phyloP scores from a whole-genome alignment of 768 basidiomycete genomes.

The Amylocystis lapponica region DNA sequence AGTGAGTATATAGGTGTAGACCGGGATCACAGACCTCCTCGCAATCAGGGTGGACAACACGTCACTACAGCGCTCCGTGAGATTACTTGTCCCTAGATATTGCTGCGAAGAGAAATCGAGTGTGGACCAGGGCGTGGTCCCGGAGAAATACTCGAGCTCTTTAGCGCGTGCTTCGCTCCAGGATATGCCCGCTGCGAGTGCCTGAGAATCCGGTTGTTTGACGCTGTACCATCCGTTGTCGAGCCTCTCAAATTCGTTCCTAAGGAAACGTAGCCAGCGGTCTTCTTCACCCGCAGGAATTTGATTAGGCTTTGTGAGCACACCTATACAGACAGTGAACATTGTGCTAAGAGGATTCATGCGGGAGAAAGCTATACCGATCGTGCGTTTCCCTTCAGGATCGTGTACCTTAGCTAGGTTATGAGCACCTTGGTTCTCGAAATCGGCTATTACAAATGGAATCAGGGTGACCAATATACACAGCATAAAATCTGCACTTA shows the following conservation, averaged over 20 bases:
- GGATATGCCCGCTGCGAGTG: conserved; percentile 45
- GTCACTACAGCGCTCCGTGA: conserved; percentile 51
- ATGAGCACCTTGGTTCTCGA: conserved; percentile 73
- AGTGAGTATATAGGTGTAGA: too few relatives aligned
- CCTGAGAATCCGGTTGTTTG: conserved; percentile 39
- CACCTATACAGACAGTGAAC: too few relatives aligned
- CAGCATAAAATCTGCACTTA: conserved; percentile 29
- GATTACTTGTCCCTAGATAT: conserved; percentile 49
- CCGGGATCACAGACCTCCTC: conserved; percentile 42
- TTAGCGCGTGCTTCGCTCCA: conserved; percentile 54
- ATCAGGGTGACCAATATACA: background rate
- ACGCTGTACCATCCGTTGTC: conserved; percentile 51
- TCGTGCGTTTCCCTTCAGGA: conserved; percentile 56
- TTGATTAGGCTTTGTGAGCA: conserved; percentile 76
- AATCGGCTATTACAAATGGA: conserved; percentile 49
- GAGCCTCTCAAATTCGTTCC: conserved; percentile 34
- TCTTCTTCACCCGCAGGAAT: conserved; percentile 50
- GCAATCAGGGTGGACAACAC: conserved; percentile 60
- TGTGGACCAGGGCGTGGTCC: conserved; percentile 46
- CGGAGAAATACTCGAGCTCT: conserved; percentile 55
- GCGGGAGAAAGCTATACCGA: conserved; percentile 42
- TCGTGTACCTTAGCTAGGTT: conserved; percentile 54
- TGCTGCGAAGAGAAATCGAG: conserved; percentile 44
- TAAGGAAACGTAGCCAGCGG: conserved; percentile 51
- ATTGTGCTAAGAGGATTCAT: too few relatives aligned